A percentile compares a stretch with the other conserved stretches of the same genome.
Conservation (phyloP, 441 rosid genomes). For the Pelargonium australe region DNA sequence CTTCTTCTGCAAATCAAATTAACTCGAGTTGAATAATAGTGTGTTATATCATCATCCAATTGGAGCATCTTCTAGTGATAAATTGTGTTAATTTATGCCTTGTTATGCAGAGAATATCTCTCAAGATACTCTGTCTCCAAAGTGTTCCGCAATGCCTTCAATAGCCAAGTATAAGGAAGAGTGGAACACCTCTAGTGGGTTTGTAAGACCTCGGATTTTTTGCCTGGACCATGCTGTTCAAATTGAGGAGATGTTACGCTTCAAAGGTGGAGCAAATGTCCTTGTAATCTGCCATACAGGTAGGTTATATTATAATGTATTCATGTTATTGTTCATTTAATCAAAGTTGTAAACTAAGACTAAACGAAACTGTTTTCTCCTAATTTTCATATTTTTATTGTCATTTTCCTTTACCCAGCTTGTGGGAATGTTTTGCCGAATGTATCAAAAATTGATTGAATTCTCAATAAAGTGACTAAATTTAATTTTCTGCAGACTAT, state of each 20-base stretch:
- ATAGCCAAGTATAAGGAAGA: slow-evolving; percentile 23
- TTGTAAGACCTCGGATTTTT: slow-evolving; percentile 78
- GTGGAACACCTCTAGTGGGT: slow-evolving; percentile 53
- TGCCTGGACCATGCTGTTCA: slow-evolving; percentile 92
- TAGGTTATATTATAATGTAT: slow-evolving; percentile 24
- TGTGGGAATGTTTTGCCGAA: neutral
- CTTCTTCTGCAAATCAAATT: slow-evolving; percentile 12
- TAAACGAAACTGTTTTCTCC: neutral
- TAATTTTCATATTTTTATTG: neutral
- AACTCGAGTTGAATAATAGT: slow-evolving; percentile 7
- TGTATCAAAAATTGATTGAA: neutral
- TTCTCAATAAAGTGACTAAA: neutral
- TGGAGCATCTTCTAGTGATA: slow-evolving; percentile 19
- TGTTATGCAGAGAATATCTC: slow-evolving; percentile 31
- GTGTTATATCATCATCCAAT: slow-evolving; percentile 16
- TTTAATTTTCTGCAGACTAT: slow-evolving; percentile 53
- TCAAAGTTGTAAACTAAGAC: neutral
- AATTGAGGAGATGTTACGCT: slow-evolving; percentile 57
- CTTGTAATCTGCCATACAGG: slow-evolving; percentile 96
- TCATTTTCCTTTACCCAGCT: neutral
- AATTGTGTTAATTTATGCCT: slow-evolving; percentile 19
- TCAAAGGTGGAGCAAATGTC: slow-evolving; percentile 75
- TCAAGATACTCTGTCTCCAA: slow-evolving; percentile 24
- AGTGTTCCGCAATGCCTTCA: slow-evolving; percentile 27
- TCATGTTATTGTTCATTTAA: neutral